Evolutionary conservation across 192 early-diverging fungal species (phyloP).

Genomic region (Umbelopsis vinacea): DNA sequence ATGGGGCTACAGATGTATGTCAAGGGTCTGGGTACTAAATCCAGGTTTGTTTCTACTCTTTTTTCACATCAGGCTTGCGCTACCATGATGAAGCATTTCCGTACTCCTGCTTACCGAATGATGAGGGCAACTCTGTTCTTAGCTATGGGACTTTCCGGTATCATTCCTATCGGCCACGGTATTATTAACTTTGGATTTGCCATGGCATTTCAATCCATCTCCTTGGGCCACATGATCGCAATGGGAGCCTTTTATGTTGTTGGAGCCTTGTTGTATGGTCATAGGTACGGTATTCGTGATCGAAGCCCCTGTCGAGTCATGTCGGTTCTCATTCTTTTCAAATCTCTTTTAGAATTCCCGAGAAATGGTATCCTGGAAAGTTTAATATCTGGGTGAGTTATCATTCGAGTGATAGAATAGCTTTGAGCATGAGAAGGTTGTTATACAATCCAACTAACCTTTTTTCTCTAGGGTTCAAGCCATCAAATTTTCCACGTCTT

Average conservation of each 20-base stretch:
- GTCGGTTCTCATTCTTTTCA: background rate
- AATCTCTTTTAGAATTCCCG: slow-evolving; percentile 59
- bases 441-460: background rate
- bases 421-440: background rate
- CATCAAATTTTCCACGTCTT: slow-evolving; percentile 93
- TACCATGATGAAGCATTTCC: slow-evolving; percentile 60
- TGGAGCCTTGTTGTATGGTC: slow-evolving; percentile 88
- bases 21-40: background rate
- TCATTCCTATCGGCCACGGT: slow-evolving; percentile 76
- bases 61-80: slow-evolving; percentile 55
- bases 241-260: slow-evolving; percentile 82
- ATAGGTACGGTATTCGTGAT: slow-evolving; percentile 34
- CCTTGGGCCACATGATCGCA: slow-evolving; percentile 62
- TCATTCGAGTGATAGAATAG: no score
- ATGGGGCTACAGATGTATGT: background rate
- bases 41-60: background rate
- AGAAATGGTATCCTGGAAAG: slow-evolving; percentile 81
- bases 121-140: slow-evolving; percentile 81
- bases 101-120: slow-evolving; percentile 76
- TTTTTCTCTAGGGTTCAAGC: slow-evolving; percentile 59
- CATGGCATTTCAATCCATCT: slow-evolving; percentile 53
- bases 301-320: background rate
- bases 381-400: slow-evolving; percentile 70
- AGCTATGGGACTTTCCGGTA: slow-evolving; percentile 74
- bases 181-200: slow-evolving; percentile 69